Percentiles rank a stretch among this genome's conserved stretches.
These are phyloP conservation scores for Skeletonema menzelii DNA, from an alignment of 108 stramenopile genomes.

Conservation along the genomic window DNA sequence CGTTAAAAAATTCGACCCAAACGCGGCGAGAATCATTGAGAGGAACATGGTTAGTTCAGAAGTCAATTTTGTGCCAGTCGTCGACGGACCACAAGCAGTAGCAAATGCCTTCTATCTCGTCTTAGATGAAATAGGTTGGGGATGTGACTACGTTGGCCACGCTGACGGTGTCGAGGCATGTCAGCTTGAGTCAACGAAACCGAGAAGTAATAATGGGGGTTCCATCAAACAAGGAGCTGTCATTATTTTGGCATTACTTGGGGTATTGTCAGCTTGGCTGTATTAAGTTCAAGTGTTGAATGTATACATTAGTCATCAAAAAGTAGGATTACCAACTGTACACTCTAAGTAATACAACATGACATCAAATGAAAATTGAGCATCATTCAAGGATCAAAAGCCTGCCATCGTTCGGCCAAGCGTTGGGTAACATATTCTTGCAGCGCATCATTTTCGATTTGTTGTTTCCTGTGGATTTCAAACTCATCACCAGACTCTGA, in stretches of 20 bases:
- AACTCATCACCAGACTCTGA: neutral
- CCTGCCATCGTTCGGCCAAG: neutral
- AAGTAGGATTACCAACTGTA: neutral
- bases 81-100: conserved; percentile 67
- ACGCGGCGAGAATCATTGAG: conserved; percentile 50
- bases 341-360: neutral
- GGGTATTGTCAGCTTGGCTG: neutral
- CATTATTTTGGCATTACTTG: neutral
- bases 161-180: conserved; percentile 59
- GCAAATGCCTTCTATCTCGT: conserved; percentile 66
- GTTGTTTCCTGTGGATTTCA: neutral
- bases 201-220: neutral
- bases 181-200: conserved; percentile 6
- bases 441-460: conserved; percentile 1
- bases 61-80: conserved; percentile 40
- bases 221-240: neutral
- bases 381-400: neutral
- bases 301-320: neutral
- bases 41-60: conserved; percentile 62
- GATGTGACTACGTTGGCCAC: conserved; percentile 58
- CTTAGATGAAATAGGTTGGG: conserved; percentile 55
- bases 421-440: neutral
- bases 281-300: neutral
- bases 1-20: conserved; percentile 46
- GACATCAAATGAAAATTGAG: neutral